Conservation (phyloP, 169 alveolate genomes). For the Eimeria tenella region DNA sequence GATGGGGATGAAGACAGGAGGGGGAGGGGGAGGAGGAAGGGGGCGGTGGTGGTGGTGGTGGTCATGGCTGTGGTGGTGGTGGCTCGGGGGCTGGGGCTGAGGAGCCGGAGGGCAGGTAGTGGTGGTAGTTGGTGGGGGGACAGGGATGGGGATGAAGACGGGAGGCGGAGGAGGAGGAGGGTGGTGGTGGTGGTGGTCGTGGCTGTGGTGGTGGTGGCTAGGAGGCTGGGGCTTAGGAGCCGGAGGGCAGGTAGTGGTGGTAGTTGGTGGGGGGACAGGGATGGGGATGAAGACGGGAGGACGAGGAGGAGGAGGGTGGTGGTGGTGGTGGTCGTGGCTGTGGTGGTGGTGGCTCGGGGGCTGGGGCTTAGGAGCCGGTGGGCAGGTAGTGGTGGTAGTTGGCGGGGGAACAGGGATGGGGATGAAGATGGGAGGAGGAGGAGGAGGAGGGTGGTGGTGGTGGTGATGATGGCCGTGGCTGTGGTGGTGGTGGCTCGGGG, state of each 20-base stretch:
- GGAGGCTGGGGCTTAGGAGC: neutral
- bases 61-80: neutral
- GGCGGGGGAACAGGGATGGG: neutral
- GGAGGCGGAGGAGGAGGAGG: too few species aligned
- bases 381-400: neutral
- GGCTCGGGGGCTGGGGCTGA: too few species aligned
- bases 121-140: neutral
- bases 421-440: neutral
- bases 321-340: neutral
- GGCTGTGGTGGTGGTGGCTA: neutral
- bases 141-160: neutral
- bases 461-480: neutral
- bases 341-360: neutral
- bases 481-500: neutral
- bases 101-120: too few species aligned
- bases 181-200: too few species aligned
- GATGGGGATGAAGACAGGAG: neutral
- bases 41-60: neutral
- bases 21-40: neutral
- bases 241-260: neutral
- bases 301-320: neutral
- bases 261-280: neutral
- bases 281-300: neutral
- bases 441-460: slow-evolving; percentile 12
- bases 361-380: neutral